A percentile compares a stretch with the other conserved stretches of the same genome.
Conservation (phyloP, 805 yeast genomes). For the Saccharomycopsis capsularis region DNA sequence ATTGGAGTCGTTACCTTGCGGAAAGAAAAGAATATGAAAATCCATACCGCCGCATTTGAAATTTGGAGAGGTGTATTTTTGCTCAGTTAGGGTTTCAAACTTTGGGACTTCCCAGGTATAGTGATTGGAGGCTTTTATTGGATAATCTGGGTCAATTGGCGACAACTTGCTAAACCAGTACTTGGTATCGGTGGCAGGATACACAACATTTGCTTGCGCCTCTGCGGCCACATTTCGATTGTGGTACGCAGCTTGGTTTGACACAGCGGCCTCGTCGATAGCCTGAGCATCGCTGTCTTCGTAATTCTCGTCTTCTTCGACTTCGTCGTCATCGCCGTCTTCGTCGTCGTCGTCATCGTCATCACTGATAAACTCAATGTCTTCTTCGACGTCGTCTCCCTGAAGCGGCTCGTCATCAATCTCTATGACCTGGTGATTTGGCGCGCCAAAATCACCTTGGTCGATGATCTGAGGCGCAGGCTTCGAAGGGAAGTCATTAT, state of each 20-base stretch:
- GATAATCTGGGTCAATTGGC: constrained; percentile 11
- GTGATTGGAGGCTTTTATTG: constrained; percentile 26
- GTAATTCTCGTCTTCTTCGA: background rate
- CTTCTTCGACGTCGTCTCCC: constrained; percentile 1
- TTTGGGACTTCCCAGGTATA: constrained; percentile 37
- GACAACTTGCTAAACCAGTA: constrained; percentile 6
- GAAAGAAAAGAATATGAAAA: constrained; percentile 71
- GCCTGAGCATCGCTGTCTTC: constrained; percentile 4
- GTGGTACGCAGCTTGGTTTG: background rate
- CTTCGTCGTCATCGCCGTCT: constrained; percentile 9
- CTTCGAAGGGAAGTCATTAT: background rate
- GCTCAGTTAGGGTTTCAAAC: constrained; percentile 25
- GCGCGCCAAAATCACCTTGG: background rate
- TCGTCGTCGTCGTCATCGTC: constrained; percentile 6
- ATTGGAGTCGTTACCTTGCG: constrained; percentile 59
- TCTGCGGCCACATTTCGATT: too few relatives aligned
- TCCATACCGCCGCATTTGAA: constrained; percentile 55
- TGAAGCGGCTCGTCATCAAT: background rate
- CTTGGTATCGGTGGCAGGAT: constrained; percentile 3
- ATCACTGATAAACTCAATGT: constrained; percentile 6
- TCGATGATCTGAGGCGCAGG: background rate
- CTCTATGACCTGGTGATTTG: background rate
- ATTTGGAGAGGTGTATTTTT: constrained; percentile 33
- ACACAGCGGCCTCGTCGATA: background rate
- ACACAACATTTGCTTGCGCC: background rate